Base-by-base conservation (phyloP, 2,329 filamentous ascomycete genomes). In the Bipolaris bicolor region DNA sequence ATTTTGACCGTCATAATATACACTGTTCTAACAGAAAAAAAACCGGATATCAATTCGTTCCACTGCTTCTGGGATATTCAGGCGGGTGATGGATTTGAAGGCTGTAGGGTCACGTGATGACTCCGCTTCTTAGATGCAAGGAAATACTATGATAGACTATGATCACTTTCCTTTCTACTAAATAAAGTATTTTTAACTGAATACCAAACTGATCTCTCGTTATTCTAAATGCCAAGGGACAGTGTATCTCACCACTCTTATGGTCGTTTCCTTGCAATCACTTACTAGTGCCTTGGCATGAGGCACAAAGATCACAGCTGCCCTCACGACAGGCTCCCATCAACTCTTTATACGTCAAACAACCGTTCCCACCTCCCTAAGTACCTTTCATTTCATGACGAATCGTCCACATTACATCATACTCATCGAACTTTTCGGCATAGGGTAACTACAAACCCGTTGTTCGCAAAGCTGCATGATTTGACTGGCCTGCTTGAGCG, bases 101-200 rank as follows among this genome's bases (percentile, higher is more conserved):
- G 6, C 6, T n/a, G n/a, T 4, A 3, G 7, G 2, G 40, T 43
- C 40, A 43, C 20, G 20, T 43, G 20, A 43, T 5, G 40, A 4
- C 9, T 16, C 13, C 4, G 15, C 3, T 6, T 4, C 1, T 18
- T 3, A 1, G 2, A 18, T 39, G 36, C 2, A 39, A 3, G 16
- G n/a, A 4, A 18, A 16, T 2, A 39, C 16, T 10, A 11, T 5
- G 2, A 16, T 16, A 16, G 7, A 4, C 36, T 10, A 10, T 10
- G 16, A 39, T 16, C 15, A 7, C n/a, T 9, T 3, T 18, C 7
- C 7, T 0, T 5, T 3, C 7, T 4, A 9, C 36, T 4, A 3
- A 9, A 0, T 16, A 0, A 39, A 7, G 9, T 16, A 39, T 2
- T 9, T 0, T 10, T 10, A 7, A 4, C 3, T 18, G 5, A 6